These are phyloP conservation scores for Wallacemonas sp. DNA, from an alignment of 208 protist genomes.

Conservation along the genomic window DNA sequence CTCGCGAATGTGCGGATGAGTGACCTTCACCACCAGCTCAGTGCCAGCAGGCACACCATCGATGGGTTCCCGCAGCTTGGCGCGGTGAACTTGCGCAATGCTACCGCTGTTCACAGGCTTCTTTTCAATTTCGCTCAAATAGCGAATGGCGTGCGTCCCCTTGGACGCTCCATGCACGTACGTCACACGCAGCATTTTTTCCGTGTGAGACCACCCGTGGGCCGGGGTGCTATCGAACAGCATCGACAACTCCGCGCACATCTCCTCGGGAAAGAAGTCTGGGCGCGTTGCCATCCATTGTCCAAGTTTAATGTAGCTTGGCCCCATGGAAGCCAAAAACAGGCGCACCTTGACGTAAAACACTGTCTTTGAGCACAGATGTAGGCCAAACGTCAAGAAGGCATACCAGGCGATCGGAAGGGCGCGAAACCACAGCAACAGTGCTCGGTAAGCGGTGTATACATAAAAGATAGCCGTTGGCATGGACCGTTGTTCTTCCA, in stretches of 20 bases:
- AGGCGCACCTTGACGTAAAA: slow-evolving; percentile 58
- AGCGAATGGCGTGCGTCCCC: slow-evolving; percentile 45
- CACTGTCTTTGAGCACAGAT: slow-evolving; percentile 47
- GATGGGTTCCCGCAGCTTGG: slow-evolving; percentile 61
- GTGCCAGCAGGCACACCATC: slow-evolving; percentile 78
- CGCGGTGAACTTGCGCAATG: slow-evolving; percentile 92
- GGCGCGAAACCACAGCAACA: slow-evolving; percentile 18
- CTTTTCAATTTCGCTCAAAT: slow-evolving; percentile 75
- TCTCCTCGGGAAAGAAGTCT: slow-evolving; percentile 83
- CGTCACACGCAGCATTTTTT: slow-evolving; percentile 59
- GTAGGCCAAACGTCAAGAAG: slow-evolving; percentile 44
- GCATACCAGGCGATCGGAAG: slow-evolving; percentile 34
- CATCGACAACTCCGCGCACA: slow-evolving; percentile 68
- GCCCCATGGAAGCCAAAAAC: slow-evolving; percentile 73
- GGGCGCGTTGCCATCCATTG: slow-evolving; percentile 93
- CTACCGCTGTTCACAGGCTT: slow-evolving; percentile 89
- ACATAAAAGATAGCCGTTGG: slow-evolving; percentile 29
- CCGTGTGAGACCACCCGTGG: slow-evolving; percentile 80
- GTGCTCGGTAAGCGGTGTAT: slow-evolving; percentile 33
- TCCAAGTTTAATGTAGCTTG: slow-evolving; percentile 93
- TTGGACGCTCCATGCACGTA: slow-evolving; percentile 12
- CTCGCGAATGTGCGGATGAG: slow-evolving; percentile 83
- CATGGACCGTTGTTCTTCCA: slow-evolving; percentile 29
- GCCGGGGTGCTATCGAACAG: slow-evolving; percentile 73
- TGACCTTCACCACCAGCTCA: slow-evolving; percentile 91